Percentiles rank a stretch among this genome's conserved stretches.
phyloP scores from a whole-genome alignment of 768 basidiomycete species.

The Mycena rosella region DNA sequence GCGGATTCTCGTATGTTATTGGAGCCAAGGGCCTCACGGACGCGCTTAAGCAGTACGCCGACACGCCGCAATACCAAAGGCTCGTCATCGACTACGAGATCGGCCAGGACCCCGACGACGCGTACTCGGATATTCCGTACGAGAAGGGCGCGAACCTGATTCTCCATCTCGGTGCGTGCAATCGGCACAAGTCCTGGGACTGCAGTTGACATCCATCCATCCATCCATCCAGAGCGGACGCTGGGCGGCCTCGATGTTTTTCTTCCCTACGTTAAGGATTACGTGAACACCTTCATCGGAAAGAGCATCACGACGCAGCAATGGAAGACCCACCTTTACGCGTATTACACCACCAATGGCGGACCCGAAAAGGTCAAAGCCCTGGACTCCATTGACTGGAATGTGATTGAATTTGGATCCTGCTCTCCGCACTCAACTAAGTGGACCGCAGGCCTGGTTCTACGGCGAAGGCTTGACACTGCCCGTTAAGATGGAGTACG shows the following conservation, averaged over 20 bases:
- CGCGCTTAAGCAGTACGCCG: slow-evolving; percentile 70
- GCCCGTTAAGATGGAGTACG: slow-evolving; percentile 82
- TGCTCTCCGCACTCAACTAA: neutral
- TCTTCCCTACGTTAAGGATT: slow-evolving; percentile 86
- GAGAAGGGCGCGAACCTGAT: slow-evolving; percentile 93
- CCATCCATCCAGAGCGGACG: slow-evolving; percentile 74
- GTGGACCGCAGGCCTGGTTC: slow-evolving; percentile 73
- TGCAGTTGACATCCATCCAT: neutral
- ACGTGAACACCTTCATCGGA: slow-evolving; percentile 85
- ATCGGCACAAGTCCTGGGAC: neutral
- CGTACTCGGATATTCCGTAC: slow-evolving; percentile 83
- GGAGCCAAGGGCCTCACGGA: slow-evolving; percentile 81
- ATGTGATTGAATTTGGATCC: slow-evolving; percentile 59
- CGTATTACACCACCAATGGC: slow-evolving; percentile 72
- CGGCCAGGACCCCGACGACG: slow-evolving; percentile 84
- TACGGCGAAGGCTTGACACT: slow-evolving; percentile 82
- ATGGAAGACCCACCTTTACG: slow-evolving; percentile 86
- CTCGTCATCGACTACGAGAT: slow-evolving; percentile 81
- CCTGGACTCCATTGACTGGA: slow-evolving; percentile 81
- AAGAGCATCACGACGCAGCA: slow-evolving; percentile 86
- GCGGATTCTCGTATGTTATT: slow-evolving; percentile 85
- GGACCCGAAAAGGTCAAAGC: slow-evolving; percentile 71
- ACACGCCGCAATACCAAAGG: slow-evolving; percentile 80
- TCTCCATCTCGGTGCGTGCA: slow-evolving; percentile 75
- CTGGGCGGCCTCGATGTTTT: slow-evolving; percentile 89